Evolutionary conservation across 805 yeast species (phyloP).

Genomic region (Candida suzukii): DNA sequence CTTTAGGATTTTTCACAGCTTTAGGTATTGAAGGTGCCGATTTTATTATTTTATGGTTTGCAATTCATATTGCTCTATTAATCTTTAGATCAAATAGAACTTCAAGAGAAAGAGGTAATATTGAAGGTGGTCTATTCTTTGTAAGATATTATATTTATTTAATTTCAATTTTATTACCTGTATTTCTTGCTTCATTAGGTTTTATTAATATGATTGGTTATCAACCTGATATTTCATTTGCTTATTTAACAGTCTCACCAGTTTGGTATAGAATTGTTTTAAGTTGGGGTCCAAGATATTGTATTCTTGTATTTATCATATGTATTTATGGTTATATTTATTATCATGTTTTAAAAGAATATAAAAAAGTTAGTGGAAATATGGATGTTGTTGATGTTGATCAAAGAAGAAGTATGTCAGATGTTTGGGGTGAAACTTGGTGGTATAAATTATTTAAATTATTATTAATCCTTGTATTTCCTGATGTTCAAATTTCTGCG

Average conservation of each 20-base stretch:
- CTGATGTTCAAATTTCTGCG: constrained; percentile 23
- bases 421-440: constrained; percentile 19
- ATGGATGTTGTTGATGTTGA: constrained; percentile 14
- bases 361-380: constrained; percentile 43
- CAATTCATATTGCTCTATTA: constrained; percentile 71
- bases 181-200: constrained; percentile 63
- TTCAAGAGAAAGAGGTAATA: constrained; percentile 20
- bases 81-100: constrained; percentile 58
- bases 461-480: constrained; percentile 22
- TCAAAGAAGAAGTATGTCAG: constrained; percentile 9
- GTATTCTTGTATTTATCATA: constrained; percentile 55
- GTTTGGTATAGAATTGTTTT: constrained; percentile 66
- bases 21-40: constrained; percentile 82
- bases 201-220: constrained; percentile 54
- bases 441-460: constrained; percentile 24
- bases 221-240: constrained; percentile 61
- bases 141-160: constrained; percentile 53
- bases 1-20: constrained; percentile 77
- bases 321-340: constrained; percentile 65
- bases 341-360: constrained; percentile 60
- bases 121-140: constrained; percentile 71
- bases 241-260: constrained; percentile 69
- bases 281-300: constrained; percentile 78
- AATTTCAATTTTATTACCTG: constrained; percentile 52
- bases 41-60: constrained; percentile 72